These are phyloP conservation scores for Oryza longistaminata DNA, from an alignment of 176 grass and related monocot species.

Conservation along the genomic window DNA sequence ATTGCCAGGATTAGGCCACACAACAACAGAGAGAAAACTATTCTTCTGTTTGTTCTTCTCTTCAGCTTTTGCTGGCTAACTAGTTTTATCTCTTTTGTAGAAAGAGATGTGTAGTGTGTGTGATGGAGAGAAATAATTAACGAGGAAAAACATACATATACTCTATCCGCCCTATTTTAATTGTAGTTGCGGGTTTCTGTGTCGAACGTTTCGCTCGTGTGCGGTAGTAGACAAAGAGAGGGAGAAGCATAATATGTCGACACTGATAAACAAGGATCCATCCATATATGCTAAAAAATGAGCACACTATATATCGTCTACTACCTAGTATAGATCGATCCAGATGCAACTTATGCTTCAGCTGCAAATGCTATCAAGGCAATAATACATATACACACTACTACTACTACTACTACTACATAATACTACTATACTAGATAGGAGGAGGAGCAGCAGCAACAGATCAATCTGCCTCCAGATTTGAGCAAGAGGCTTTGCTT, in stretches of 20 bases:
- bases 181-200: too few relatives aligned
- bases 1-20: slow-evolving; percentile 26
- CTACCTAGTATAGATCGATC: neutral
- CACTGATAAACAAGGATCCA: neutral
- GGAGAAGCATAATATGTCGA: neutral
- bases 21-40: neutral
- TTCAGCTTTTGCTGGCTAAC: neutral
- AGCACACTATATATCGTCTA: neutral
- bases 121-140: neutral
- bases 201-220: too few relatives aligned
- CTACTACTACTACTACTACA: neutral
- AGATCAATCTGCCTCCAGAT: neutral
- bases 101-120: neutral
- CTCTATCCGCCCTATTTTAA: too few relatives aligned
- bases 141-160: neutral
- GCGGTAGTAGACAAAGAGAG: neutral
- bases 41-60: slow-evolving; percentile 7
- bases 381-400: neutral
- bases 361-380: neutral
- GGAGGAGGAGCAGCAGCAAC: neutral
- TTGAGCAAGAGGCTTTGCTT: neutral
- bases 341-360: neutral
- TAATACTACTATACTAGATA: too few relatives aligned
- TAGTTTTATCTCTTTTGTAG: neutral
- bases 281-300: slow-evolving; percentile 1